Evolutionary conservation across 208 protist species (phyloP).

Genomic region (Leishmania mexicana): DNA sequence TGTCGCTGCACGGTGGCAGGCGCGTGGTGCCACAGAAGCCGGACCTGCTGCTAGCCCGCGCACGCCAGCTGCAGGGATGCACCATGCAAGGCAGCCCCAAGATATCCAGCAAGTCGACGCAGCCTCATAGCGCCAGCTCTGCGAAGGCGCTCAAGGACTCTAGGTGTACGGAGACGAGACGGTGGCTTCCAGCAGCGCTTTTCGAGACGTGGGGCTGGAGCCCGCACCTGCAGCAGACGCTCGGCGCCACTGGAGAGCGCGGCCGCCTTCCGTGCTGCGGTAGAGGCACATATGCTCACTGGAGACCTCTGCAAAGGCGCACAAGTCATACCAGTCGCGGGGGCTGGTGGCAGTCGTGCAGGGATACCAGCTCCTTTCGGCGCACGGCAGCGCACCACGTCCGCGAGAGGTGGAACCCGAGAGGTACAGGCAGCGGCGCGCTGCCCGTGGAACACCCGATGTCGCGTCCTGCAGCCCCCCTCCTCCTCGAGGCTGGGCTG

Average conservation of each 20-base stretch:
- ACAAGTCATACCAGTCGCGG: neutral
- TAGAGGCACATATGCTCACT: neutral
- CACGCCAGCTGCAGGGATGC: conserved; percentile 26
- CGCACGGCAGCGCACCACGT: neutral
- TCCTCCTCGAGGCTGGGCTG: neutral
- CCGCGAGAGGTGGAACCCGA: neutral
- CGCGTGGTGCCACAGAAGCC: conserved; percentile 32
- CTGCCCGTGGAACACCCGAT: neutral
- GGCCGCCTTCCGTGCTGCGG: conserved; percentile 4
- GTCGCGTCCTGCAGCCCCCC: neutral
- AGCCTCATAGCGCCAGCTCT: neutral
- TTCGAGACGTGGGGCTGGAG: conserved; percentile 36
- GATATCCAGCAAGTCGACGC: neutral
- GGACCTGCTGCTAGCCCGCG: conserved; percentile 28
- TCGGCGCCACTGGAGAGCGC: conserved; percentile 32
- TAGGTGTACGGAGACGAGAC: neutral
- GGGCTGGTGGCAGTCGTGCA: neutral
- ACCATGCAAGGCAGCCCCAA: neutral
- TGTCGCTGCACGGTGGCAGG: conserved; percentile 23
- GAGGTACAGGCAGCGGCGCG: neutral
- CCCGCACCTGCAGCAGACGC: conserved; percentile 29
- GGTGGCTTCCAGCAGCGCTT: neutral
- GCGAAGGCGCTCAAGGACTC: neutral
- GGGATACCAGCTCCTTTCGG: neutral
- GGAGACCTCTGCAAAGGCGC: neutral